phyloP scores from a whole-genome alignment of 805 yeast genomes.

The Cyberlindnera meyerae region DNA sequence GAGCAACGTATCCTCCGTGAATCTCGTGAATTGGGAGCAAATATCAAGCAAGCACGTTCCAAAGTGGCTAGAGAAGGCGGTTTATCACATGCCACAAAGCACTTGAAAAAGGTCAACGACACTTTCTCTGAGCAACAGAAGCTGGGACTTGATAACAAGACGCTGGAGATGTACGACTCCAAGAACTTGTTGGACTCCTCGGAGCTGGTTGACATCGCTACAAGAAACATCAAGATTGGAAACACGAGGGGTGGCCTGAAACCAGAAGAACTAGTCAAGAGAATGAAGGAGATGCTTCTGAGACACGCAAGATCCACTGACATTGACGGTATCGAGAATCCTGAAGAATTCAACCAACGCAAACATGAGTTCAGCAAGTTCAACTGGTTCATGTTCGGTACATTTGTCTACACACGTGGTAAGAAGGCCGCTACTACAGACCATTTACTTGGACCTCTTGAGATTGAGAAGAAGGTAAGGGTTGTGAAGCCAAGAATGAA shows the following conservation, averaged over 20 bases:
- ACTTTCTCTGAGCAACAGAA: slow-evolving; percentile 40
- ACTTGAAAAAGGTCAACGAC: slow-evolving; percentile 41
- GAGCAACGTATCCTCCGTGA: slow-evolving; percentile 30
- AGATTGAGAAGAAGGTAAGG: slow-evolving; percentile 47
- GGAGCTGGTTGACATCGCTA: slow-evolving; percentile 58
- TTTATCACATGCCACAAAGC: slow-evolving; percentile 39
- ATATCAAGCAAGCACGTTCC: slow-evolving; percentile 36
- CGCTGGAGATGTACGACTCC: slow-evolving; percentile 56
- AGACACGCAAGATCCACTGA: slow-evolving; percentile 26
- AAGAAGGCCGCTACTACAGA: slow-evolving; percentile 46
- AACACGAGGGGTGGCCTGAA: slow-evolving; percentile 46
- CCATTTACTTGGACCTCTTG: slow-evolving; percentile 69
- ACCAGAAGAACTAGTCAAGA: slow-evolving; percentile 40
- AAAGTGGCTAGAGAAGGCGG: slow-evolving; percentile 58
- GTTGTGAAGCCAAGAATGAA: slow-evolving; percentile 32
- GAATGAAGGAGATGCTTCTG: slow-evolving; percentile 35
- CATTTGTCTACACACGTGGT: slow-evolving; percentile 43
- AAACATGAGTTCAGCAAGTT: slow-evolving; percentile 38
- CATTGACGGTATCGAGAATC: slow-evolving; percentile 17
- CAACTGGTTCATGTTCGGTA: slow-evolving; percentile 60
- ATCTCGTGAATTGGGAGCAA: slow-evolving; percentile 29
- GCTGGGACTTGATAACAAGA: slow-evolving; percentile 32
- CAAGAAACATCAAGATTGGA: slow-evolving; percentile 56
- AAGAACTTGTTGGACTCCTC: slow-evolving; percentile 57
- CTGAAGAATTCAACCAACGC: slow-evolving; percentile 22